Base-by-base conservation (phyloP, 805 yeast genomes). In the Saccharomyces mikatae region DNA sequence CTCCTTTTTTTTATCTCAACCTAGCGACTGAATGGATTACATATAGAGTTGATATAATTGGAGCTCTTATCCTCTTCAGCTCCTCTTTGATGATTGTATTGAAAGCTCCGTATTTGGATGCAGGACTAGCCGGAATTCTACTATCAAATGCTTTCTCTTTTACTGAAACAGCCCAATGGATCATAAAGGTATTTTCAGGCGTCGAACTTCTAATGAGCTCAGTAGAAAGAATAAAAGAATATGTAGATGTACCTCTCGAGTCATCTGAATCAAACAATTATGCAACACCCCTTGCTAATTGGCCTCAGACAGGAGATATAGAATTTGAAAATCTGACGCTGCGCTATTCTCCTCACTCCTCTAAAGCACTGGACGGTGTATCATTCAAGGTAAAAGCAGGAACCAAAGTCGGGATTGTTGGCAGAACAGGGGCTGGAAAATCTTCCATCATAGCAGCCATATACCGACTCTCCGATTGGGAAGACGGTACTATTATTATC, bases 381-480 rank as follows among this genome's bases (percentile, higher is more conserved):
- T 72, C 90, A 0, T 90, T 91, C 71, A 77, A 80, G 49, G 91
- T 91, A 41, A 80, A 79, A 49, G 80, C 92, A 27, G 81, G 79
- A 57, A 77, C 80, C 60, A 90, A 90, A 69, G 80, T 90, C 61
- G 97, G 97, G 63, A 86, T 90, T 65, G 96, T 90, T 56, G 97
- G 97, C 26, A 83, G 97, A 70, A 90, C 97, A 0, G 97, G 97
- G 66, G 97, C 97, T 17, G 97, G 97, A 60, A 90, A 90, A 70
- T 88, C 96, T 13, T 31, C 36, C 1, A 31, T 31, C 14, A 31
- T 31, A 31, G 17, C 17, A 14, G 36, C 36, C 17, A 31, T 31
- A 13, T 31, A 31, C 36, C 36, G 36, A 13, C 36, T 31, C 13
- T 31, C 36, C 1, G 36, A 31, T 13, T 31, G 36, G 36, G 36